phyloP scores from a whole-genome alignment of 768 basidiomycete species.

The Termitomyces sp. region DNA sequence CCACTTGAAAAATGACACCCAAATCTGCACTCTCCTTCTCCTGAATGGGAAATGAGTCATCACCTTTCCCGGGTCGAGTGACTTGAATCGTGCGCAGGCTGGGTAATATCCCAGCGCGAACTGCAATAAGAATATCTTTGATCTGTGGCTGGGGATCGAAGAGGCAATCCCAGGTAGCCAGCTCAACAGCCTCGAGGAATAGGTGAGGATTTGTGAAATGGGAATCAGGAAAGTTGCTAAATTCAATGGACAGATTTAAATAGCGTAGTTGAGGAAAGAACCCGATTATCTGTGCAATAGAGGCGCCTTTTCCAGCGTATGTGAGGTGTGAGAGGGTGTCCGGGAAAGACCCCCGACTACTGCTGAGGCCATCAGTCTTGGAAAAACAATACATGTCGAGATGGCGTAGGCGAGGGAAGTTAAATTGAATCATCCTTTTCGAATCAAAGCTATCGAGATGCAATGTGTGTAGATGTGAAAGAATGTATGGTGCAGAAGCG shows the following conservation, averaged over 20 bases:
- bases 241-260: not conserved
- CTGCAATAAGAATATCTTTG: not conserved
- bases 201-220: not conserved
- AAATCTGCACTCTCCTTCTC: not conserved
- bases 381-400: not conserved
- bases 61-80: not conserved
- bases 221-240: not conserved
- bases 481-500: not conserved
- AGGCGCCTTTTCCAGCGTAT: not conserved
- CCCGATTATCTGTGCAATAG: not conserved
- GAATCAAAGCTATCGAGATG: not conserved
- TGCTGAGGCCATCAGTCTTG: not conserved
- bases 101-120: not conserved
- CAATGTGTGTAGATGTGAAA: constrained; percentile 2
- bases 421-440: not conserved
- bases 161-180: not conserved
- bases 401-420: not conserved
- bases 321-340: not conserved
- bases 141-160: not conserved
- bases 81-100: not conserved
- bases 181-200: not conserved
- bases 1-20: not conserved
- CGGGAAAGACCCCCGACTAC: not conserved
- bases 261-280: not conserved
- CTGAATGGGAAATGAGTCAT: not conserved